Percentiles rank a stretch among this genome's conserved stretches.
phyloP scores from a whole-genome alignment of 1,284 basidiomycete species.

The Waitea zeae region DNA sequence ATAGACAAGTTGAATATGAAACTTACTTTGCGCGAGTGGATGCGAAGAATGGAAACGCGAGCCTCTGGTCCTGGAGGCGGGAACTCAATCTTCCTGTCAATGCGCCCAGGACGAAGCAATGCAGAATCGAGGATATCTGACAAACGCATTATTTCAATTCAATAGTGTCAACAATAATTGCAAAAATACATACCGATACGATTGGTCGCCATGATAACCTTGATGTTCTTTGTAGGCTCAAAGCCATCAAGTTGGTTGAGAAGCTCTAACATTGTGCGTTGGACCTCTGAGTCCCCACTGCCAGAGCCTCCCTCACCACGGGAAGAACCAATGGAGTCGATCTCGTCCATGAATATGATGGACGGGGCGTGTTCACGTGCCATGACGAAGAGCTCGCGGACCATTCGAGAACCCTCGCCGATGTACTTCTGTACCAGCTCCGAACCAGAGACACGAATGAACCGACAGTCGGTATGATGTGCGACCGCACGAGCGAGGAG shows the following conservation, averaged over 20 bases:
- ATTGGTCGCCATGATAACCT: conserved; percentile 99
- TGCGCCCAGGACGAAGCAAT: conserved; percentile 87
- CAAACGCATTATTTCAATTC: too few relatives aligned
- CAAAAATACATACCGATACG: conserved; percentile 82
- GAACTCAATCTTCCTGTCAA: conserved; percentile 98
- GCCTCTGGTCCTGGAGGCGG: conserved; percentile 97
- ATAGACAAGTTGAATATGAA: neutral
- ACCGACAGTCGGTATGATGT: conserved; percentile 96
- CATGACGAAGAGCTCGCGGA: conserved; percentile 97
- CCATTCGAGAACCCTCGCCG: conserved; percentile 93
- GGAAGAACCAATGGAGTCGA: conserved; percentile 93
- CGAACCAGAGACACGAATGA: conserved; percentile 90
- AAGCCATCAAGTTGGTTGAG: conserved; percentile 97
- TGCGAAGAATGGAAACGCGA: conserved; percentile 89
- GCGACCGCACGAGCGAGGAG: conserved; percentile 88
- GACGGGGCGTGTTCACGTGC: conserved; percentile 96
- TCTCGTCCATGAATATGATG: conserved; percentile 99
- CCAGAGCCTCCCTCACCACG: conserved; percentile 82
- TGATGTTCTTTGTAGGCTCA: conserved; percentile 97
- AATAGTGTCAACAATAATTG: conserved; percentile 2
- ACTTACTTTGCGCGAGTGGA: conserved; percentile 85
- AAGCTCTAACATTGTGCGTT: conserved; percentile 95
- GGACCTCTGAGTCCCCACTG: conserved; percentile 91
- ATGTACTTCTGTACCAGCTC: conserved; percentile 99
- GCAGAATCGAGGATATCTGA: conserved; percentile 92